A percentile compares a stretch with the other conserved stretches of the same genome.
phyloP scores from a whole-genome alignment of 345 rosid species.

The Combretum micranthum region DNA sequence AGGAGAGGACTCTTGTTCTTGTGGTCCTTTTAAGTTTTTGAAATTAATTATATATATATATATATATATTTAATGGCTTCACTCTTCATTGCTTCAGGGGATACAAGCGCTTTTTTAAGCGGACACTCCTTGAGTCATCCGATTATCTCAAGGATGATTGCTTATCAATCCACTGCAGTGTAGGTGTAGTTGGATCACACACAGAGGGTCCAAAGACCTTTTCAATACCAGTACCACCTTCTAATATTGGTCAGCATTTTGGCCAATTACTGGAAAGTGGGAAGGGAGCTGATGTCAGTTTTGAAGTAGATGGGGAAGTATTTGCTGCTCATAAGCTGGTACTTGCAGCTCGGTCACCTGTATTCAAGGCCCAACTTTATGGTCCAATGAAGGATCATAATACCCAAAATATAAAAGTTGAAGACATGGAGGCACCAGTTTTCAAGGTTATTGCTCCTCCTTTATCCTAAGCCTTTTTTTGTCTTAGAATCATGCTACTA shows the following conservation, averaged over 20 bases:
- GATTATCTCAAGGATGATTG: slow-evolving; percentile 49
- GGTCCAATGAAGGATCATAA: slow-evolving; percentile 61
- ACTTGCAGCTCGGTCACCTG: slow-evolving; percentile 54
- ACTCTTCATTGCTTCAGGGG: slow-evolving; percentile 42
- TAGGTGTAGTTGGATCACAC: slow-evolving; percentile 53
- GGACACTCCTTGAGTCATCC: slow-evolving; percentile 39
- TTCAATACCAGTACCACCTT: slow-evolving; percentile 36
- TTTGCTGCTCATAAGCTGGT: slow-evolving; percentile 49
- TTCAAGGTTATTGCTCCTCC: slow-evolving; percentile 30
- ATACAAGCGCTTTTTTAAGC: slow-evolving; percentile 52
- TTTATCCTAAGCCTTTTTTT: background rate
- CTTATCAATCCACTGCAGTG: slow-evolving; percentile 44
- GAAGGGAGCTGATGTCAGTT: slow-evolving; percentile 39
- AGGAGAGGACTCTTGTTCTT: too few relatives aligned
- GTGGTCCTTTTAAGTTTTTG: too few relatives aligned
- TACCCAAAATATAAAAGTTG: slow-evolving; percentile 37
- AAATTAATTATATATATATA: too few relatives aligned
- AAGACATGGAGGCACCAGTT: slow-evolving; percentile 44
- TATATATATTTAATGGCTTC: background rate
- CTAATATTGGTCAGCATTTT: slow-evolving; percentile 37
- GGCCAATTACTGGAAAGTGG: slow-evolving; percentile 43
- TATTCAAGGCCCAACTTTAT: slow-evolving; percentile 50
- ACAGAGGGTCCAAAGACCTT: slow-evolving; percentile 48
- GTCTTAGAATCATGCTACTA: background rate
- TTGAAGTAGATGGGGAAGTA: slow-evolving; percentile 46